Evolutionary conservation across 768 basidiomycete genomes (phyloP), one percentile per base, ranked within the genome.

Genomic region (Amanita polypyramis): DNA sequence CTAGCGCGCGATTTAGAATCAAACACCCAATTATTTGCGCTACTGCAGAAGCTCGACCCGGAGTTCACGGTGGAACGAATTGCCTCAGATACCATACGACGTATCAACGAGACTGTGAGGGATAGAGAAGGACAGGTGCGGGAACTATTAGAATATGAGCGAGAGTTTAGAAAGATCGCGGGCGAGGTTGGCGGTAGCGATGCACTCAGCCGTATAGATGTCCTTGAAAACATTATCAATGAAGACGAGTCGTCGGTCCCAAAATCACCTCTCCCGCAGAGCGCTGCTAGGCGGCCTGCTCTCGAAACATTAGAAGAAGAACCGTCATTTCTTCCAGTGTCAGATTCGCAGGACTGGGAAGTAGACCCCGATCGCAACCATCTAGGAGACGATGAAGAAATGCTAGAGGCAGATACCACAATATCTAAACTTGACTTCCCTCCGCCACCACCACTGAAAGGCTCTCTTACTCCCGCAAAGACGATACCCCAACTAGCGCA

Each of bases 51-150:
- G 25, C 70, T 90, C 39, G 90, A 92, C 62, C 60, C 66, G 21
- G 68, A 70, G 46, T 69, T 70, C 34, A 60, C 66, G 38, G 65
- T 93, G 51, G 90, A 94, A 64, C 69, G 63, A 35, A 68, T 87
- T 36, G 84, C 90, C 5, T 79, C 82, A 14, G 78, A 85, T 54
- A 72, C 89, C 52, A 86, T 94, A 55, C 75, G 87, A 32, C 73
- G 76, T 30, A 73, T 92, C 51, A 84, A 90, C 62, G 82, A 85
- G 48, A 75, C 80, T 10, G 76, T 78, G 30, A 77, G 80, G 40
- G 82, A 88, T 56, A 76, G 90, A 49, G 90, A 93, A 60, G 74
- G 72, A 2, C 90, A 93, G 64, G 77, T 89, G 3, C 81, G 90
- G 44, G 85, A 81, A 57, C 64, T 93, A 45, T 66, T 82, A 30